These are phyloP conservation scores for Geopyxis carbonaria DNA, from an alignment of 495 filamentous ascomycete genomes.

Conservation along the genomic window DNA sequence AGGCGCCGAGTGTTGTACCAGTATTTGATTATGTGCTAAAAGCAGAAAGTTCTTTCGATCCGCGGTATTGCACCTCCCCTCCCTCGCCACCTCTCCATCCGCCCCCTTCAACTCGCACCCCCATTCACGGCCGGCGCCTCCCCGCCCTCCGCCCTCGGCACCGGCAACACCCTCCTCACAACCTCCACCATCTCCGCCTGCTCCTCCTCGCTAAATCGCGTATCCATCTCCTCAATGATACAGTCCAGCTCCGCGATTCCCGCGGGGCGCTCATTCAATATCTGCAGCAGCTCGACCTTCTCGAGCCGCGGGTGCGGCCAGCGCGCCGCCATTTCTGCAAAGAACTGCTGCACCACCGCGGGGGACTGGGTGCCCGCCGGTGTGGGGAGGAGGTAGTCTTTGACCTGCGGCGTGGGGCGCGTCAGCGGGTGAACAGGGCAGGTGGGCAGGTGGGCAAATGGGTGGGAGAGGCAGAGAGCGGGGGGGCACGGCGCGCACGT, in stretches of 20 bases:
- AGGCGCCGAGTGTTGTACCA: neutral
- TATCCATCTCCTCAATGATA: slow-evolving; percentile 35
- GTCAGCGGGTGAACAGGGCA: neutral
- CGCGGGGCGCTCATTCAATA: slow-evolving; percentile 38
- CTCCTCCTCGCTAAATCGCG: slow-evolving; percentile 28
- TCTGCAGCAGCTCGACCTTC: slow-evolving; percentile 49
- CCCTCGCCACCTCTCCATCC: neutral
- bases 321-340: slow-evolving; percentile 11
- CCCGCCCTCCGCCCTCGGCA: slow-evolving; percentile 11
- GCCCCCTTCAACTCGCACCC: neutral
- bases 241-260: slow-evolving; percentile 29
- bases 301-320: slow-evolving; percentile 8
- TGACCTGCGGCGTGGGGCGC: slow-evolving; percentile 9
- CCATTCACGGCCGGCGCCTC: neutral
- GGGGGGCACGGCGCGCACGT: neutral
- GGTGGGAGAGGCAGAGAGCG: neutral
- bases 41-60: neutral
- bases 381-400: slow-evolving; percentile 20
- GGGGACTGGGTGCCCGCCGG: slow-evolving; percentile 18
- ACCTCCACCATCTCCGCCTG: slow-evolving; percentile 27
- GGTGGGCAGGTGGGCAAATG: too few relatives aligned
- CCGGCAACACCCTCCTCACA: slow-evolving; percentile 15
- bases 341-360: slow-evolving; percentile 13
- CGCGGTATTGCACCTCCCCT: neutral
- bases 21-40: neutral